Evolutionary conservation across 208 protist species (phyloP), one percentile per base, ranked within the genome.

Genomic region (Borovskyia barvae): DNA sequence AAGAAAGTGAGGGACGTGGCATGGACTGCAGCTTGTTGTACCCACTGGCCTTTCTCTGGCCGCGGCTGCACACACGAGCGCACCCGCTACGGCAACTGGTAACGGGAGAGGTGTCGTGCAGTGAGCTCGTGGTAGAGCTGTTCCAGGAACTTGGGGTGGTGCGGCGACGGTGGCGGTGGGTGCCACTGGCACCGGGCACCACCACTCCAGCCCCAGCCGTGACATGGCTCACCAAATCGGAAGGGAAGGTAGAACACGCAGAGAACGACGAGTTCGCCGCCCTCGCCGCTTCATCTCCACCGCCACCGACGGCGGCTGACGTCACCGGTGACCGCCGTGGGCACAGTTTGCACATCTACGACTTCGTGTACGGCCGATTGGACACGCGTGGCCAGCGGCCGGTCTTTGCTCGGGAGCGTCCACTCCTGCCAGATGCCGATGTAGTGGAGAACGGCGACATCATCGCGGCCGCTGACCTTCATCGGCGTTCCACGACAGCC

Each of bases 61-160:
- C 79, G 4, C 35, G 26, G 48, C 48, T 86, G 15, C 80, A 90
- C 68, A 57, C 70, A 22, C 66, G 55, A 56, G 43, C 65, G 5
- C 62, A 67, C 22, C 65, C 66, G 11, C 46, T 57, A 20, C 72
- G 73, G 7, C 22, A 46, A 11, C 26, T 29, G 22, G 29, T 48
- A 14, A 52, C 58, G 24, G 57, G 29, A 12, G 74, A 86, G 36
- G 58, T 90, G 12, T 76, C 72, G 26, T 90, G 83, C 45, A 75
- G 66, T 20, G 75, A 90, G 63, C 45, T 94, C 19, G 82, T 91
- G 46, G 68, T 82, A 42, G 75, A 87, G 33, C 66, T 94, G 29
- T 90, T 86, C 32, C 77, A 94, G 53, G 42, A 69, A 25, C 72
- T 89, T 12, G 83, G 76, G 7, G 49, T 94, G 7, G 47, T 90